Evolutionary conservation across 305 asterid genomes (phyloP).

Genomic region (Solanum chacoense): DNA sequence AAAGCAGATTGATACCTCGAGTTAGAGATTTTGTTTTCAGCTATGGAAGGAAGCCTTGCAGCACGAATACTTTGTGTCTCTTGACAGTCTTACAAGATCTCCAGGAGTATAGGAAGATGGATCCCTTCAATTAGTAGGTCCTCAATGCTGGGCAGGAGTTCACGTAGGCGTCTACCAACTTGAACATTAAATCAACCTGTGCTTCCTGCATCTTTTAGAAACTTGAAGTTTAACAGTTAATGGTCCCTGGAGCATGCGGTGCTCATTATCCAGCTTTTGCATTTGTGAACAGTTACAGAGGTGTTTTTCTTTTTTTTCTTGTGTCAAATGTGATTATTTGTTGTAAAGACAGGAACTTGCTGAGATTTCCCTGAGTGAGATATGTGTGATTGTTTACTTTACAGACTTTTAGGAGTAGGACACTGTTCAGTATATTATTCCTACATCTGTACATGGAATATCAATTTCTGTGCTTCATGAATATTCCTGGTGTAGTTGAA

Average conservation of each 20-base stretch:
- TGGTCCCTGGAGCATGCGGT: neutral
- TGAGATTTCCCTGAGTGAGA: constrained; percentile 7
- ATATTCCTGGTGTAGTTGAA: neutral
- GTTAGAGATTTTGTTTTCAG: constrained; percentile 9
- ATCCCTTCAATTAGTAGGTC: neutral
- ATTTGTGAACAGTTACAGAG: constrained; percentile 11
- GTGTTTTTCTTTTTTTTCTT: neutral
- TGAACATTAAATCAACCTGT: neutral
- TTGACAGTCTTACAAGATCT: neutral
- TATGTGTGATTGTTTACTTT: constrained; percentile 7
- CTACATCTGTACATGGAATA: constrained; percentile 6
- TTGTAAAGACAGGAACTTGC: constrained; percentile 21
- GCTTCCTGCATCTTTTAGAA: neutral
- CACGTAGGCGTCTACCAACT: neutral
- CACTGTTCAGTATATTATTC: neutral
- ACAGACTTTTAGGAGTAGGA: constrained; percentile 1
- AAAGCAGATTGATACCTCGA: constrained; percentile 40
- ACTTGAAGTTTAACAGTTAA: neutral
- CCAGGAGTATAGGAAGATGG: neutral
- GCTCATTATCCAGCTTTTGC: neutral
- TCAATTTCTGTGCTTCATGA: neutral
- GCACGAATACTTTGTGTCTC: neutral
- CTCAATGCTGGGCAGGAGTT: neutral
- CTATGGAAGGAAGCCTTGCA: neutral
- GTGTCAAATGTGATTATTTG: constrained; percentile 6